phyloP scores from a whole-genome alignment of 179 eudicot species.

The Spergularia azorica region DNA sequence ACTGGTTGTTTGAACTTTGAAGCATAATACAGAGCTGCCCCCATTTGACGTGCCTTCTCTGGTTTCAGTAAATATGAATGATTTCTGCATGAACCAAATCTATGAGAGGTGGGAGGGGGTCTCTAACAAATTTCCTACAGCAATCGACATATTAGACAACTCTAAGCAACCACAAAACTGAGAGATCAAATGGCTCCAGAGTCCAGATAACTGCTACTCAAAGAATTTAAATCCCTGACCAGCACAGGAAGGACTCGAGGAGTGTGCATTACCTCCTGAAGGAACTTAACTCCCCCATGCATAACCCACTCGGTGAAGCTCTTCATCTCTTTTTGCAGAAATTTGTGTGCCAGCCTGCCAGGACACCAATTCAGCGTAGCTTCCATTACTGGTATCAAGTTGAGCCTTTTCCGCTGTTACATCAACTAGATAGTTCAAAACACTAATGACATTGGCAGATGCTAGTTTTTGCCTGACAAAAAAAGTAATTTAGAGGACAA shows the following conservation, averaged over 20 bases:
- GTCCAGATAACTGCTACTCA: too few relatives aligned
- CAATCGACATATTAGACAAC: background rate
- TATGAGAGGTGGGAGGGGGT: too few relatives aligned
- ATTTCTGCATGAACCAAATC: too few relatives aligned
- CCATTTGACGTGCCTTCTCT: too few relatives aligned
- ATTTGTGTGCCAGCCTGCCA: background rate
- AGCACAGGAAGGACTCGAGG: too few relatives aligned
- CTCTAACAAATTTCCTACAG: too few relatives aligned
- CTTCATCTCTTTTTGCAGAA: background rate
- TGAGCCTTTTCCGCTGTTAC: background rate
- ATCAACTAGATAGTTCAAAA: slow-evolving; percentile 1
- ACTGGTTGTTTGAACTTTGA: too few relatives aligned
- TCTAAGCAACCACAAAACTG: background rate
- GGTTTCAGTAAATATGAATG: too few relatives aligned
- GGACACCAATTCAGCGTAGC: background rate
- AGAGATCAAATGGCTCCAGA: too few relatives aligned
- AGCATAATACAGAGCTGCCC: too few relatives aligned
- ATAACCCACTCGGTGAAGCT: background rate
- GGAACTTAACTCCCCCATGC: background rate
- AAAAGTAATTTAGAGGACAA: background rate
- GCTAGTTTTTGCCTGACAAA: background rate
- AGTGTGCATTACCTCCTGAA: slow-evolving; percentile 6
- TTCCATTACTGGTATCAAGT: background rate
- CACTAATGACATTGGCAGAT: background rate
- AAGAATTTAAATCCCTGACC: too few relatives aligned